Conservation (phyloP, 768 basidiomycete species). For the Scleroderma bovista region DNA sequence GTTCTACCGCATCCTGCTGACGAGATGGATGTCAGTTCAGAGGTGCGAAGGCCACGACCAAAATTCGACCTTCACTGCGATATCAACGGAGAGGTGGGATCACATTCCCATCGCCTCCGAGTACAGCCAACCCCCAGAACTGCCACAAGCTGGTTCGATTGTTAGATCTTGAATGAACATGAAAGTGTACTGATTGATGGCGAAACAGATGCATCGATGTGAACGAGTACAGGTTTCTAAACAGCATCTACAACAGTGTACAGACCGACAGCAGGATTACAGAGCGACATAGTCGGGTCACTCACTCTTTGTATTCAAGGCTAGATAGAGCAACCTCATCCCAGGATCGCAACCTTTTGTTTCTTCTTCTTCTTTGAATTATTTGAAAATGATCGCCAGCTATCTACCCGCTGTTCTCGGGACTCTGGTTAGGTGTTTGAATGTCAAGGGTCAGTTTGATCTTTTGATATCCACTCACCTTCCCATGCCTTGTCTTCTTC, state of each 20-base stretch:
- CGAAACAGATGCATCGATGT: not conserved
- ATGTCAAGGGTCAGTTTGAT: not conserved
- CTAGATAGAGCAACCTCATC: conserved; percentile 33
- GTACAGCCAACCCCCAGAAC: no score
- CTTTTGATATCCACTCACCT: conserved; percentile 40
- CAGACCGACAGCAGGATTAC: not conserved
- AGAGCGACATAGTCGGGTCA: not conserved
- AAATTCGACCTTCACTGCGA: no score
- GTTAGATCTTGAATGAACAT: no score
- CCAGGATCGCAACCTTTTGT: conserved; percentile 58
- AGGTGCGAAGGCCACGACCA: no score
- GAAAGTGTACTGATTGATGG: no score
- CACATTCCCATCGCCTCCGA: no score
- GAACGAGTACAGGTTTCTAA: not conserved
- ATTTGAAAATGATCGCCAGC: conserved; percentile 72
- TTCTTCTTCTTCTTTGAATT: conserved; percentile 81
- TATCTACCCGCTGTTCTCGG: conserved; percentile 77
- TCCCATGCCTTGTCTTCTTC: conserved; percentile 90
- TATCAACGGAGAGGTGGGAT: no score
- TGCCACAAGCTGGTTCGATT: no score
- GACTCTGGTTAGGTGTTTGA: conserved; percentile 40
- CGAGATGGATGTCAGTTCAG: no score
- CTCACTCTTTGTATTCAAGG: not conserved
- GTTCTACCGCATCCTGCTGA: no score
- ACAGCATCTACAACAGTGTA: not conserved